Evolutionary conservation across 2,329 filamentous ascomycete species (phyloP), one percentile per base, ranked within the genome.

Genomic region (Ophiostoma himal-ulmi): DNA sequence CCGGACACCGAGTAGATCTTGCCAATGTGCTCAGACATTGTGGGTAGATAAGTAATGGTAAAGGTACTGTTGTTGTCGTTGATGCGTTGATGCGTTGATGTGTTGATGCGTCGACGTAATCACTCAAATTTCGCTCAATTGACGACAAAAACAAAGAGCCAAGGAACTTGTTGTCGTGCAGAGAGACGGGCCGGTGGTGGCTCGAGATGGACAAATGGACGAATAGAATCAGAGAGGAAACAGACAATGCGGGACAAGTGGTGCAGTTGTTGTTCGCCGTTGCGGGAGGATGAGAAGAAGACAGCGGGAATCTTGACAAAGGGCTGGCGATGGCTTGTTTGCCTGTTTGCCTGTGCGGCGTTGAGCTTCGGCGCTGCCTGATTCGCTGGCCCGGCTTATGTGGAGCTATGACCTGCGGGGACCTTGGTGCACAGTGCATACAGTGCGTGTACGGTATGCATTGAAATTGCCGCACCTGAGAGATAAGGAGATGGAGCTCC

Each of bases 1-100:
- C 75, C 75, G 66, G 74, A 75, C 62, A 76, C 72, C 71, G 75
- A 76, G 72, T 76, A 76, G 70, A 76, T 74, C 73, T 75, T 76
- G 68, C 75, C 75, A 7, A 48, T 52, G 68, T 75, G 70, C 34
- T 73, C 73, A 71, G 73, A 73, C n/a, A 64, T 71, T 13, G 26
- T 26, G 14, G 17, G 39, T 8, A 20, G 37, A 3, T 30, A n/a
- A 54, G 22, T 17, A 20, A 57, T 20, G n/a, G 34, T 30, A 3
- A 30, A 30, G 30, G 39, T 62, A 7, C 17, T 13, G 13, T 30
- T 14, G 13, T 0, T 64, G 20, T 60, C n/a, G 22, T 37, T n/a
- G 26, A 30, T 57, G n/a, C n/a, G 6, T 30, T 2, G 30, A 30
- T 30, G 30, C 14, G 30, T 13, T 36, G 60, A 62, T n/a, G 30